Evolutionary conservation across 495 filamentous ascomycete genomes (phyloP), one percentile per base, ranked within the genome.

Genomic region (Thermothielavioides terrestris): DNA sequence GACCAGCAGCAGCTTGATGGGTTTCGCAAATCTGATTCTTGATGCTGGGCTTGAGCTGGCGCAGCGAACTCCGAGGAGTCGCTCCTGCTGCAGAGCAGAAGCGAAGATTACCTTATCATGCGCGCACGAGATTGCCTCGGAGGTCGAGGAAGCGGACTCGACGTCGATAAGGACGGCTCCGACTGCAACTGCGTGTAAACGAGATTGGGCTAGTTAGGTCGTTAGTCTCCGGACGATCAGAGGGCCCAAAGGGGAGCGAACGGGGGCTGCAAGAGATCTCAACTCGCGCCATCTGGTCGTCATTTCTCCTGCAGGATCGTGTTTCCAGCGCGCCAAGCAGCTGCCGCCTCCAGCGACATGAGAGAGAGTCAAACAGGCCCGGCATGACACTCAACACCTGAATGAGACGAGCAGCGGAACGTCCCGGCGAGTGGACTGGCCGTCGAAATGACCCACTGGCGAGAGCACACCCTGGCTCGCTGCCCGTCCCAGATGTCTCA

Each of bases 241-340:
- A 34, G 11, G n/a, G n/a, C 31, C n/a, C 31, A 12, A 9, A 25
- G 2, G 38, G 21, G 35, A 42, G 17, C 20, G 46, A 32, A 14
- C n/a, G 17, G 17, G 18, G 38, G 28, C 14, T 11, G n/a, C 5
- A 9, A 35, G 36, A 31, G 21, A 42, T 49, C 37, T 42, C 28
- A 40, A 26, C 26, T 49, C n/a, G 38, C 47, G 37, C 47, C 27
- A 49, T 49, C 47, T 35, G 11, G 46, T 49, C 47, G 47, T 42
- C 47, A 49, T 41, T n/a, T 32, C 20, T 27, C 47, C 14, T 49
- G 47, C 47, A 49, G 47, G 47, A 49, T 49, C 47, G 7, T 49
- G 47, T 49, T 49, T 30, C 37, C 32, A n/a, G n/a, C n/a, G 27
- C 45, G 46, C 27, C 37, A 49, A 49, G 38, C 38, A n/a, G 25